Percentiles rank a stretch among this genome's conserved stretches.
Evolutionary conservation across 345 rosid genomes (phyloP).

Genomic region (Physaria fendleri): DNA sequence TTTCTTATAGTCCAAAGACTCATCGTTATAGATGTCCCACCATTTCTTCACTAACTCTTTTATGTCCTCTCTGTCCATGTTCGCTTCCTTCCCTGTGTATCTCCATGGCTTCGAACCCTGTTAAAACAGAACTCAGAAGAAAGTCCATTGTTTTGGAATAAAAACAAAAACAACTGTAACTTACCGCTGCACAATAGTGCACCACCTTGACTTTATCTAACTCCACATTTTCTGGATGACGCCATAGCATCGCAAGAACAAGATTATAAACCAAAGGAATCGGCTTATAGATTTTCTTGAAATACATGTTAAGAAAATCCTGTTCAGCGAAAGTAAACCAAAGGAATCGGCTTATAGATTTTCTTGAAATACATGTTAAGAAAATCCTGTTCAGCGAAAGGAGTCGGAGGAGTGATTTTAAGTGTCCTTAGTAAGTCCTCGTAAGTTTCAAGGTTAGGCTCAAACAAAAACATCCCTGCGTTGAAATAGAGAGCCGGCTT

Average conservation of each 20-base stretch:
- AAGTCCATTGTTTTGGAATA: neutral
- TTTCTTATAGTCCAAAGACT: slow-evolving; percentile 46
- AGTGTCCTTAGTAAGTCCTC: slow-evolving; percentile 39
- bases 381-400: slow-evolving; percentile 92
- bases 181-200: slow-evolving; percentile 84
- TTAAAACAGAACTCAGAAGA: neutral
- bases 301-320: slow-evolving; percentile 77
- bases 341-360: slow-evolving; percentile 61
- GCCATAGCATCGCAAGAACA: slow-evolving; percentile 86
- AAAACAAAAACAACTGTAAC: neutral
- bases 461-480: slow-evolving; percentile 81
- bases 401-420: slow-evolving; percentile 48
- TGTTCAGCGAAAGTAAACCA: too few relatives aligned
- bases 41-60: slow-evolving; percentile 67
- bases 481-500: slow-evolving; percentile 82
- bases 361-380: slow-evolving; percentile 72
- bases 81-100: slow-evolving; percentile 70
- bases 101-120: slow-evolving; percentile 98
- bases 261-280: slow-evolving; percentile 63
- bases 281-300: slow-evolving; percentile 61
- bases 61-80: slow-evolving; percentile 77
- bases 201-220: slow-evolving; percentile 66
- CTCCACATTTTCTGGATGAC: slow-evolving; percentile 86
- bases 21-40: slow-evolving; percentile 79
- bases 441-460: slow-evolving; percentile 54